phyloP scores from a whole-genome alignment of 2,329 filamentous ascomycete genomes.

The Alternaria solani region DNA sequence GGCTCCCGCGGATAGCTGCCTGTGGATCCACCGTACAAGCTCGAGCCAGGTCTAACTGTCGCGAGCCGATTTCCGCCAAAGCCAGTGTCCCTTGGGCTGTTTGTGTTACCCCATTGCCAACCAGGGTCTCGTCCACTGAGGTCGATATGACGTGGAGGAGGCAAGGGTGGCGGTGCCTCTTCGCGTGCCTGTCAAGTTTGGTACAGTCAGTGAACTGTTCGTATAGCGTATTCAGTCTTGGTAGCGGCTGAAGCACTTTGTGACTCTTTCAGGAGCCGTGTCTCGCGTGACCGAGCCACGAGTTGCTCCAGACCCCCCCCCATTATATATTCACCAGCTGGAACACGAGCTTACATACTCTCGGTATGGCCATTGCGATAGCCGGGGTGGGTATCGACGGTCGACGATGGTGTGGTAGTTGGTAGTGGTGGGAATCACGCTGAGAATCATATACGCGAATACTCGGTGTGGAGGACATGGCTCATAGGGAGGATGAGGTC shows the following conservation, averaged over 20 bases:
- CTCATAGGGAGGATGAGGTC: conserved; percentile 34
- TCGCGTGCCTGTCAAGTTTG: conserved; percentile 52
- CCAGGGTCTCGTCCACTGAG: conserved; percentile 68
- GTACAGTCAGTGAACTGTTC: conserved; percentile 8
- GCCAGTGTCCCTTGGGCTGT: conserved; percentile 59
- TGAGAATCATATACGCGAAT: conserved; percentile 55
- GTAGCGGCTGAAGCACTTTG: background rate
- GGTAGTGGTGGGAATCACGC: conserved; percentile 52
- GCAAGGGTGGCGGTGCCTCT: conserved; percentile 68
- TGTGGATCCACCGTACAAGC: conserved; percentile 51
- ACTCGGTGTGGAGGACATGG: conserved; percentile 50
- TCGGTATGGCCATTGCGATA: conserved; percentile 69
- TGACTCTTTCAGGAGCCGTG: background rate
- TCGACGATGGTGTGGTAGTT: conserved; percentile 43
- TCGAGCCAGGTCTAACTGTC: conserved; percentile 58
- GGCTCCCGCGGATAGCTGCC: conserved; percentile 35
- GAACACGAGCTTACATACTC: conserved; percentile 34
- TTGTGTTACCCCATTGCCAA: conserved; percentile 70
- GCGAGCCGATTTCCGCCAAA: conserved; percentile 56
- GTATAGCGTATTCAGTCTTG: background rate
- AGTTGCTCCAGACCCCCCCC: background rate
- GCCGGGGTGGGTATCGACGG: conserved; percentile 50
- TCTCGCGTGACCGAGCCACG: conserved; percentile 1
- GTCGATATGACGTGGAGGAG: conserved; percentile 67
- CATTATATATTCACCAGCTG: background rate